Evolutionary conservation across 306 rosid genomes (phyloP), one percentile per base, ranked within the genome.

Genomic region (Rosa multiflora): DNA sequence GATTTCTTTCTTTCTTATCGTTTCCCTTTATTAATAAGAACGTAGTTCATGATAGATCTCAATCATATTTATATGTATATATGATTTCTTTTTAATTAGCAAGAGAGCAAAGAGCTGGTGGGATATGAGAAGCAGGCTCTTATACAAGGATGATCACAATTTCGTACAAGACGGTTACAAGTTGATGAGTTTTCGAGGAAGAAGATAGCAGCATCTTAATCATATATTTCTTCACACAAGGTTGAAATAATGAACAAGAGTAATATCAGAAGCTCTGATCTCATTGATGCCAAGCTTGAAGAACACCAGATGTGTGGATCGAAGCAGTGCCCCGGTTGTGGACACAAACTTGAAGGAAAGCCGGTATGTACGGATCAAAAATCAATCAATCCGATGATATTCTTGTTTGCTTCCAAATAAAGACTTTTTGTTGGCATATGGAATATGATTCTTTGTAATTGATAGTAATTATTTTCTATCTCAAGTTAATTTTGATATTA

Each of bases 301-400:
- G 97, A 92, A 79, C 97, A 94, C 88, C 97, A 92, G 84, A 83
- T 89, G 90, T 92, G 96, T 86, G 97, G 96, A 92, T 92, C 98
- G 85, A 94, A 94, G 82, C 97, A 89, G 82, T 92, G 97, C 85
- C 98, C 98, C 29, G 92, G 98, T 78, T 94, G 98, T 74, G 98
- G 98, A 49, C 98, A 94, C 88, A 89, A 87, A 79, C 92, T 94
- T 56, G 92, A 94, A 86, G 85, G 83, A 71, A 94, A 92, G 79
- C 96, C 91, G 93, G 98, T 94, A 92, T 39, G 82, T 23, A 70
- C 5, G 49, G 35, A 75, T 75, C 23, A 4, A 26, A 56, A 59
- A 26, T 61, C 48, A 15, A 59, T 75, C 52, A 43, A 35, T 40
- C 35, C 18, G 46, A 66, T 68, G 10, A 26, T 21, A n/a, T 43